Evolutionary conservation across 805 yeast genomes (phyloP).

Genomic region (Candida boleticola): DNA sequence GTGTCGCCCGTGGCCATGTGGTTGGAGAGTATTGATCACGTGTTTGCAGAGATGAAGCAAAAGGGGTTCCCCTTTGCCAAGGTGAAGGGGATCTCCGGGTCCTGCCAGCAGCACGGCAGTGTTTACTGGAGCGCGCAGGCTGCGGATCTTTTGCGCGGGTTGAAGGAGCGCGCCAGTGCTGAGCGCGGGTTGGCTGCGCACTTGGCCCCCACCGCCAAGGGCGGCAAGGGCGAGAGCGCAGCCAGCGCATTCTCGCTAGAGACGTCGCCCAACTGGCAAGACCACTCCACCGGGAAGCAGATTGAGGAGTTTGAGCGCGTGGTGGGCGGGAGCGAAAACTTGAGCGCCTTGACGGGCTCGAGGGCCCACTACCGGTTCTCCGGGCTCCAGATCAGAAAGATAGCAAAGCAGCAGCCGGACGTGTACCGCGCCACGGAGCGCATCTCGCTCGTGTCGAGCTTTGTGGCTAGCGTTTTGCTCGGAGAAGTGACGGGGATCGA

Average conservation of each 20-base stretch:
- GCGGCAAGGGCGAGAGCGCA: slow-evolving; percentile 24
- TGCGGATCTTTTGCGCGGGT: slow-evolving; percentile 42
- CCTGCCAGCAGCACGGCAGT: slow-evolving; percentile 92
- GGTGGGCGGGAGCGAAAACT: slow-evolving; percentile 54
- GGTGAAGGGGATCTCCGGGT: slow-evolving; percentile 74
- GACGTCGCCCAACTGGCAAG: slow-evolving; percentile 92
- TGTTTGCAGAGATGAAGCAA: slow-evolving; percentile 50
- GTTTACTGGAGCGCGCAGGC: slow-evolving; percentile 58
- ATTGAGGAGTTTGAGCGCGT: slow-evolving; percentile 56
- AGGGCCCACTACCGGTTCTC: slow-evolving; percentile 88
- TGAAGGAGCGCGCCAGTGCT: slow-evolving; percentile 33
- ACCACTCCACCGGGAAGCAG: slow-evolving; percentile 79
- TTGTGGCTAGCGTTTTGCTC: slow-evolving; percentile 66
- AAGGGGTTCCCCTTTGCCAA: slow-evolving; percentile 54
- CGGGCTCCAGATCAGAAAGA: slow-evolving; percentile 84
- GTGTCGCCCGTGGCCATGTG: slow-evolving; percentile 86
- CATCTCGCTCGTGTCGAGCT: slow-evolving; percentile 76
- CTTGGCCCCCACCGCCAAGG: too few relatives aligned
- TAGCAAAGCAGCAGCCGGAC: slow-evolving; percentile 51
- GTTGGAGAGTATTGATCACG: slow-evolving; percentile 75
- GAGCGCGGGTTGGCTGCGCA: slow-evolving; percentile 42
- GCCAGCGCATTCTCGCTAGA: slow-evolving; percentile 26
- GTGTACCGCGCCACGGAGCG: slow-evolving; percentile 55
- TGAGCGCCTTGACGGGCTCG: slow-evolving; percentile 77
- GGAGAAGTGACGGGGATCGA: slow-evolving; percentile 68